A percentile compares a stretch with the other conserved stretches of the same genome.
Evolutionary conservation across 305 asterid species (phyloP).

Genomic region (Rubia occidens): DNA sequence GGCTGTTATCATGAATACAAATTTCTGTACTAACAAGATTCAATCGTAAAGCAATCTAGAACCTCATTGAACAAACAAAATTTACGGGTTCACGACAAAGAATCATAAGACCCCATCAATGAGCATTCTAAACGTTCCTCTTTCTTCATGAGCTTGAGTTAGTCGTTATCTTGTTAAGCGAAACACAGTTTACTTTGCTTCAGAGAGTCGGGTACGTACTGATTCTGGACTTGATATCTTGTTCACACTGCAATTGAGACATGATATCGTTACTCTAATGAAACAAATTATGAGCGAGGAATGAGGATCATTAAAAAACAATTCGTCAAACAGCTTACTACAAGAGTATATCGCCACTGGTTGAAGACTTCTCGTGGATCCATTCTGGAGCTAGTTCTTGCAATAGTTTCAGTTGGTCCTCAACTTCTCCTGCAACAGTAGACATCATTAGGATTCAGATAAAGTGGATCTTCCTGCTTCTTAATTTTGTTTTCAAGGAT

Average conservation of each 20-base stretch:
- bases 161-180: neutral
- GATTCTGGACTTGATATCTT: conserved; percentile 41
- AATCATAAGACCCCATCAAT: neutral
- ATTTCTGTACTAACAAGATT: neutral
- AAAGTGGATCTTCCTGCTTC: conserved; percentile 8
- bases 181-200: conserved; percentile 41
- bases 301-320: neutral
- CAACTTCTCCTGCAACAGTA: conserved; percentile 51
- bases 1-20: neutral
- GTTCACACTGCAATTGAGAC: conserved; percentile 44
- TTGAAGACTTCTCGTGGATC: conserved; percentile 48
- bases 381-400: conserved; percentile 80
- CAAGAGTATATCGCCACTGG: conserved; percentile 52
- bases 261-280: neutral
- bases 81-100: neutral
- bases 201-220: conserved; percentile 46
- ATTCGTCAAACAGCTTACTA: conserved; percentile 27
- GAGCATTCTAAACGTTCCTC: neutral
- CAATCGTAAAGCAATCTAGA: neutral
- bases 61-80: neutral
- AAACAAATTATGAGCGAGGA: neutral
- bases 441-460: conserved; percentile 10
- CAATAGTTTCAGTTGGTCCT: conserved; percentile 65
- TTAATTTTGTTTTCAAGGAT: neutral
- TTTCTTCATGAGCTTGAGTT: conserved; percentile 7